Conservation (phyloP, 1,139 yeast genomes). For the Chernovozyma aurita region DNA sequence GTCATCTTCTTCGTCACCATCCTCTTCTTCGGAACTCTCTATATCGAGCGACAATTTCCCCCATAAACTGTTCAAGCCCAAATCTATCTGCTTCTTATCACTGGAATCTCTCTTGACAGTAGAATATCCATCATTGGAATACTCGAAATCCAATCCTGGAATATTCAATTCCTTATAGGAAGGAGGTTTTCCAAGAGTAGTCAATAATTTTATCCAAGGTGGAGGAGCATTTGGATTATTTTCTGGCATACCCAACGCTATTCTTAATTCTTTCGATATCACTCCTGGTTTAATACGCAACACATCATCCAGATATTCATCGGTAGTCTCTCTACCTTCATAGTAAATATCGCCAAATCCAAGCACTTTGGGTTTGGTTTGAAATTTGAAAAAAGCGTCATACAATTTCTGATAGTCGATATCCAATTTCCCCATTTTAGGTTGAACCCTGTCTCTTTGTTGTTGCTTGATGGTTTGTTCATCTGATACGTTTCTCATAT, state of each 20-base stretch:
- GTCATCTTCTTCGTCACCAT: slow-evolving; percentile 30
- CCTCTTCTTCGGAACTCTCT: slow-evolving; percentile 42
- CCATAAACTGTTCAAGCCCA: slow-evolving; percentile 11
- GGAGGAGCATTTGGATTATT: slow-evolving; percentile 50
- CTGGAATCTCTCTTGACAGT: slow-evolving; percentile 20
- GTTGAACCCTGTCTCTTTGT: slow-evolving; percentile 83
- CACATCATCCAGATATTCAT: slow-evolving; percentile 34
- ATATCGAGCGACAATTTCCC: slow-evolving; percentile 9
- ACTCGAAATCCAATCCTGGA: slow-evolving; percentile 46
- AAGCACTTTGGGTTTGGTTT: slow-evolving; percentile 65
- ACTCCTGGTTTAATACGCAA: slow-evolving; percentile 61
- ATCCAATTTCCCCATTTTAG: slow-evolving; percentile 83
- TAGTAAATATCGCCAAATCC: slow-evolving; percentile 74
- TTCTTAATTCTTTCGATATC: slow-evolving; percentile 52
- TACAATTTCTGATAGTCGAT: slow-evolving; percentile 79
- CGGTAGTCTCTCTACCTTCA: slow-evolving; percentile 68
- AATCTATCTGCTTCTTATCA: slow-evolving; percentile 10
- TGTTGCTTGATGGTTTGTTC: slow-evolving; percentile 59
- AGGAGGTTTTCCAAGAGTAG: slow-evolving; percentile 78
- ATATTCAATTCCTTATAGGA: slow-evolving; percentile 65
- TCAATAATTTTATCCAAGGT: slow-evolving; percentile 81
- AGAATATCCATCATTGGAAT: slow-evolving; percentile 38
- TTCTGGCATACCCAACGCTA: slow-evolving; percentile 67
- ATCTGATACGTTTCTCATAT: slow-evolving; percentile 69
- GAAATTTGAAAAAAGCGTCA: slow-evolving; percentile 82